Conservation (phyloP, 2,329 filamentous ascomycete genomes). For the Aspergillus tamarii region DNA sequence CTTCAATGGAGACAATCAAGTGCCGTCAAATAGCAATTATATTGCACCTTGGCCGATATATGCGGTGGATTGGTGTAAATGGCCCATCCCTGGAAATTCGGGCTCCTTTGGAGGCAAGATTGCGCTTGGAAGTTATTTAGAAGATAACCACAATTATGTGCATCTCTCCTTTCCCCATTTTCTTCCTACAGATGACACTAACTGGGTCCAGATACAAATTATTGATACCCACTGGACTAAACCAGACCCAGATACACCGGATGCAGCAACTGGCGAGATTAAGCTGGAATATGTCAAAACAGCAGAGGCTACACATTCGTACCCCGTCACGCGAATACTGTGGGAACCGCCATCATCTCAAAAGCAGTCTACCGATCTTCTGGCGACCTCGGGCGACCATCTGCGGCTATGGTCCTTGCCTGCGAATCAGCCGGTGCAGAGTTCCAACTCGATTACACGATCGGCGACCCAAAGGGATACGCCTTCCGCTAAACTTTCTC, state of each 20-base stretch:
- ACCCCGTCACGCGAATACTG: conserved; percentile 89
- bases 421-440: conserved; percentile 60
- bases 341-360: conserved; percentile 96
- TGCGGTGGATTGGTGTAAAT: conserved; percentile 99
- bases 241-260: conserved; percentile 67
- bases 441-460: conserved; percentile 69
- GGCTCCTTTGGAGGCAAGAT: conserved; percentile 79
- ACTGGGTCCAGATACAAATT: conserved; percentile 79
- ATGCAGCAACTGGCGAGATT: conserved; percentile 67
- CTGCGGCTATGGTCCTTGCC: conserved; percentile 92
- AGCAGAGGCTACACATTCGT: conserved; percentile 95
- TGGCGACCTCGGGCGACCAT: conserved; percentile 94
- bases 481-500: conserved; percentile 80
- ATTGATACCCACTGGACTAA: conserved; percentile 82
- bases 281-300: conserved; percentile 86
- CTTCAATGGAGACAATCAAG: conserved; percentile 69
- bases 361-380: conserved; percentile 91
- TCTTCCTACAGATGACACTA: conserved; percentile 19
- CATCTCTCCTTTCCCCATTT: conserved; percentile 31
- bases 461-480: conserved; percentile 64
- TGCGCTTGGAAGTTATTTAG: conserved; percentile 91
- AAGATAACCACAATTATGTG: conserved; percentile 98
- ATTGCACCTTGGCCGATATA: conserved; percentile 94
- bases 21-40: conserved; percentile 82
- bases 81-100: conserved; percentile 71